These are phyloP conservation scores for Euphrasia confusa DNA, from an alignment of 257 asterid genomes.

Conservation along the genomic window DNA sequence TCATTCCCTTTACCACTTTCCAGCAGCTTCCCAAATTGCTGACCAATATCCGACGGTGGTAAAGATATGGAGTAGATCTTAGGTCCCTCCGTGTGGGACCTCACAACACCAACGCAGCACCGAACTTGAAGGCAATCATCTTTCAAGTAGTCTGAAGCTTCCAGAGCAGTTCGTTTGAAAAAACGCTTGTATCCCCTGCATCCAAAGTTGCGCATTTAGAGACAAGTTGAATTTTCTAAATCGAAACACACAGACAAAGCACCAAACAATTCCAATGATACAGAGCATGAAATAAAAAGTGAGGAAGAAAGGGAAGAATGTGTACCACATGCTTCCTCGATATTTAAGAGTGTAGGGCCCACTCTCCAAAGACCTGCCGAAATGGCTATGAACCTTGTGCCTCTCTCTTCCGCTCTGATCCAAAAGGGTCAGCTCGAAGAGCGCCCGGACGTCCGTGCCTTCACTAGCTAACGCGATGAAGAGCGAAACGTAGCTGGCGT, in stretches of 20 bases:
- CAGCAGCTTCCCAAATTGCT: conserved; percentile 77
- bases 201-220: conserved; percentile 14
- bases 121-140: conserved; percentile 85
- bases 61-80: conserved; percentile 63
- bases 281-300: background rate
- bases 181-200: conserved; percentile 94
- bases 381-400: conserved; percentile 96
- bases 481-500: conserved; percentile 69
- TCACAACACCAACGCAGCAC: conserved; percentile 91
- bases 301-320: conserved; percentile 19
- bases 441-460: conserved; percentile 92
- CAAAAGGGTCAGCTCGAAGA: conserved; percentile 77
- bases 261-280: conserved; percentile 8
- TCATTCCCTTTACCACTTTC: conserved; percentile 76
- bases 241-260: background rate
- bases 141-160: conserved; percentile 77
- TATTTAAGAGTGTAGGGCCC: conserved; percentile 93
- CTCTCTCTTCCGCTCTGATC: conserved; percentile 96
- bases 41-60: conserved; percentile 80
- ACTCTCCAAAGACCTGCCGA: conserved; percentile 87
- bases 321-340: conserved; percentile 96
- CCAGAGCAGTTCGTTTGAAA: conserved; percentile 68
- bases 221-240: background rate
- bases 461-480: conserved; percentile 89
- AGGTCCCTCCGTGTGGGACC: conserved; percentile 82